Conservation (phyloP, 1,284 basidiomycete species). For the Boletus calvinii region DNA sequence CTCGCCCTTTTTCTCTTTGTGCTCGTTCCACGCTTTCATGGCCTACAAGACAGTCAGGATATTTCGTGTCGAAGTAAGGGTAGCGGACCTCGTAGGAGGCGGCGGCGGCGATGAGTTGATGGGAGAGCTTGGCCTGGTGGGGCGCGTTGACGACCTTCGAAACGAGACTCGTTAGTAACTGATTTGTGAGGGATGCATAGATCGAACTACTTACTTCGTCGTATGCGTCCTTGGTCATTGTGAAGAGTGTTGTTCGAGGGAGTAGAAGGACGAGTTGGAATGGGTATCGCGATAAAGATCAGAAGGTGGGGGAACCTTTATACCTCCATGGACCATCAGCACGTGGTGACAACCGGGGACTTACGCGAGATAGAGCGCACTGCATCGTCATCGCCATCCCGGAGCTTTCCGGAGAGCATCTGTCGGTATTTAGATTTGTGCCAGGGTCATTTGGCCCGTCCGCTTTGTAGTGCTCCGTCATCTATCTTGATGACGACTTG, state of each 20-base stretch:
- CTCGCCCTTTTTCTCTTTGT: slow-evolving; percentile 21
- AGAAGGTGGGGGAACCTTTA: slow-evolving; percentile 14
- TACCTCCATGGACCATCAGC: slow-evolving; percentile 1
- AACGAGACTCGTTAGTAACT: not conserved
- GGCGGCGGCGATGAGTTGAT: slow-evolving; percentile 31
- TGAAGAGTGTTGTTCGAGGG: not conserved
- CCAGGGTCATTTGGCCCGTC: too few relatives aligned
- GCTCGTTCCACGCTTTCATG: slow-evolving; percentile 26
- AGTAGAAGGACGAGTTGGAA: not conserved
- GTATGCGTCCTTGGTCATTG: slow-evolving; percentile 21
- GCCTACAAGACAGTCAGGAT: slow-evolving; percentile 23
- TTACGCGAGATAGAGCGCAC: not conserved
- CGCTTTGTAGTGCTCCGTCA: slow-evolving; percentile 23
- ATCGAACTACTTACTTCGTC: slow-evolving; percentile 14
- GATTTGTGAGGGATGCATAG: not conserved
- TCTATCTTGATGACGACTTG: slow-evolving; percentile 73
- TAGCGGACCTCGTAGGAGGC: slow-evolving; percentile 27
- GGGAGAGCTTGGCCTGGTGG: slow-evolving; percentile 31
- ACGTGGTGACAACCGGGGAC: not conserved
- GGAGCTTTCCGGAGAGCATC: too few relatives aligned
- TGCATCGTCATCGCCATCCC: too few relatives aligned
- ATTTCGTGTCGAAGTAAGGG: not conserved
- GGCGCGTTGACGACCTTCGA: slow-evolving; percentile 38
- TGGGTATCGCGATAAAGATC: slow-evolving; percentile 15
- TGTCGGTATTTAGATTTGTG: too few relatives aligned